Percentiles rank a stretch among this genome's conserved stretches.
Evolutionary conservation across 2,329 filamentous ascomycete species (phyloP).

Genomic region (Mariannaea sp.): DNA sequence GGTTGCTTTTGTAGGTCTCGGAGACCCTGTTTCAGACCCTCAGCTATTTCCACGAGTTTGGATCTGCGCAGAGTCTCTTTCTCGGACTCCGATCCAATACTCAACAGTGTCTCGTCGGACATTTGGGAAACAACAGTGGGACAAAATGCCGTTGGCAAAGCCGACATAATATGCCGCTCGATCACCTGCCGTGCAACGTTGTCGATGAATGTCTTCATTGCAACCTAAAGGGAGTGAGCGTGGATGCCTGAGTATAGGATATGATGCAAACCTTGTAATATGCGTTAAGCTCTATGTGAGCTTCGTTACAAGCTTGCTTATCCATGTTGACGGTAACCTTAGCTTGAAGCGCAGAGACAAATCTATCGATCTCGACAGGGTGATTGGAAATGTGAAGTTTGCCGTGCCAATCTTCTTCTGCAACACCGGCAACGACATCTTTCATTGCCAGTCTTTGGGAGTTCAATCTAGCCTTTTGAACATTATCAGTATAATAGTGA

Average conservation of each 20-base stretch:
- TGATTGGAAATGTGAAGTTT: constrained; percentile 15
- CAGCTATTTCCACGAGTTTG: neutral
- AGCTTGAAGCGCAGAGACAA: constrained; percentile 11
- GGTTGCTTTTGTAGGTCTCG: neutral
- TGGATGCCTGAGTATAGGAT: neutral
- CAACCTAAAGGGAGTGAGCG: neutral
- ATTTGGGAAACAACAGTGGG: neutral
- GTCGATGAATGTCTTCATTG: constrained; percentile 34
- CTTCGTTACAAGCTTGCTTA: constrained; percentile 26
- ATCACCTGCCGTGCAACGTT: constrained; percentile 33
- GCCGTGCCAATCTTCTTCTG: constrained; percentile 4
- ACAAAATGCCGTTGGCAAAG: constrained; percentile 5
- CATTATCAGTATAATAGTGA: constrained; percentile 22
- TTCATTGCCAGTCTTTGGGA: constrained; percentile 12
- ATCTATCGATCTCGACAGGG: constrained; percentile 9
- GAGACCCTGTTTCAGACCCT: neutral
- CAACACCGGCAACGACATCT: constrained; percentile 1
- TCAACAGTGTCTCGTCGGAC: neutral
- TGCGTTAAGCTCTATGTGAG: constrained; percentile 23
- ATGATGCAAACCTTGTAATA: constrained; percentile 32
- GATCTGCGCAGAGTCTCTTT: neutral
- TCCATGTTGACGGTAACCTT: constrained; percentile 25
- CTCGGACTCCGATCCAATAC: neutral
- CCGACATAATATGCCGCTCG: constrained; percentile 29
- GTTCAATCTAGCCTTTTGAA: constrained; percentile 19